These are phyloP conservation scores for Beverwykella pulmonaria DNA, from an alignment of 495 filamentous ascomycete species.

Conservation along the genomic window DNA sequence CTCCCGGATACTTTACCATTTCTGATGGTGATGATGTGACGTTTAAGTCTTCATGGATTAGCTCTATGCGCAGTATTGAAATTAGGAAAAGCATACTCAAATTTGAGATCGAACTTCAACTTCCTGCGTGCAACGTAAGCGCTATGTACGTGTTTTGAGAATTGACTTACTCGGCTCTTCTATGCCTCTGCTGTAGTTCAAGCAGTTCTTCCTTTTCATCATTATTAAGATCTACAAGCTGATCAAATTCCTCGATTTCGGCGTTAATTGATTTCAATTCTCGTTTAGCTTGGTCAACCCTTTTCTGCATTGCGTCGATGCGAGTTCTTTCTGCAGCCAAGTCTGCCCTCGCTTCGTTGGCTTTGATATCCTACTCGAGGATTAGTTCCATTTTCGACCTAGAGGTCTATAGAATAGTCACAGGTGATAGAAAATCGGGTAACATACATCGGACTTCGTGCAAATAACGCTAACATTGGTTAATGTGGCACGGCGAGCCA, in stretches of 20 bases:
- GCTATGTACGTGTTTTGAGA: neutral
- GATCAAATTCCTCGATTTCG: conserved; percentile 7
- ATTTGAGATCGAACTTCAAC: neutral
- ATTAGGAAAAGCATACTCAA: conserved; percentile 13
- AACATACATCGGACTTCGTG: conserved; percentile 48
- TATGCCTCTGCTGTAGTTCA: neutral
- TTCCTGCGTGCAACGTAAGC: neutral
- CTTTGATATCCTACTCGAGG: conserved; percentile 7
- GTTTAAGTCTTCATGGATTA: conserved; percentile 30
- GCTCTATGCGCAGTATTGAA: neutral
- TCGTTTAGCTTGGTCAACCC: neutral
- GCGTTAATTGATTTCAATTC: neutral
- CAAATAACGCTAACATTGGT: conserved; percentile 49
- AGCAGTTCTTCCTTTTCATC: neutral
- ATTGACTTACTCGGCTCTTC: conserved; percentile 4
- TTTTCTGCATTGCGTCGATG: conserved; percentile 2
- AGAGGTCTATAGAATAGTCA: too few species aligned
- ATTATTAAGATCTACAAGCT: neutral
- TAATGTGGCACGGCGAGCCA: conserved; percentile 42
- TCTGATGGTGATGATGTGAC: conserved; percentile 43
- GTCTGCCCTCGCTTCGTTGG: conserved; percentile 40
- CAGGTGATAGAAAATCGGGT: too few species aligned
- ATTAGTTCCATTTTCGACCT: neutral
- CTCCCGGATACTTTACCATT: conserved; percentile 40
- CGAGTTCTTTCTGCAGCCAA: conserved; percentile 33